A percentile compares a stretch with the other conserved stretches of the same genome.
These are phyloP conservation scores for Serpula lacrymans DNA, from an alignment of 768 basidiomycete species.

Conservation along the genomic window DNA sequence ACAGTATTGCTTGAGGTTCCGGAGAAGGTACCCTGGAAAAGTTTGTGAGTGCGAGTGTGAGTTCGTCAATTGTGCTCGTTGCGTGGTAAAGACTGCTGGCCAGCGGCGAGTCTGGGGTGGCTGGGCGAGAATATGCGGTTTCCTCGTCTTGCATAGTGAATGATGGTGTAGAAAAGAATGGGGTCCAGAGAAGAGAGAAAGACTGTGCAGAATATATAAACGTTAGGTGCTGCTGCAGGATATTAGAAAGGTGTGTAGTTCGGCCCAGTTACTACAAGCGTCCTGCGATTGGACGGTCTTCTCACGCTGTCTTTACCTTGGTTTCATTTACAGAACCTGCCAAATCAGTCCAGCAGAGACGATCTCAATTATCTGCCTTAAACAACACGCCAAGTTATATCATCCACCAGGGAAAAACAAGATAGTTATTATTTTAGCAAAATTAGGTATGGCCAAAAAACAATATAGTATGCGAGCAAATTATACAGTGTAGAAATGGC, in stretches of 20 bases:
- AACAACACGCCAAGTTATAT: neutral
- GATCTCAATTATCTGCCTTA: neutral
- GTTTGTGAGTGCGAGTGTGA: slow-evolving; percentile 68
- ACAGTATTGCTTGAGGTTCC: slow-evolving; percentile 48
- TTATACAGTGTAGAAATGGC: slow-evolving; percentile 10
- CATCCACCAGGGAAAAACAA: neutral
- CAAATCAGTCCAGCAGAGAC: too few species aligned
- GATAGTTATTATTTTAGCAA: neutral
- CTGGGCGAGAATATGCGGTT: slow-evolving; percentile 30
- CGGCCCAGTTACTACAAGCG: slow-evolving; percentile 1
- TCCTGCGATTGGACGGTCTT: slow-evolving; percentile 8
- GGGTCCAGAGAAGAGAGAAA: slow-evolving; percentile 2
- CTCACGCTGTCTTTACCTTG: too few species aligned
- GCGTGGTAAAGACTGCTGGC: slow-evolving; percentile 50
- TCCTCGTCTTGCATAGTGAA: slow-evolving; percentile 18
- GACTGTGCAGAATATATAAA: slow-evolving; percentile 3
- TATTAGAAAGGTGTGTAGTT: slow-evolving; percentile 7
- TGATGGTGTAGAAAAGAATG: neutral
- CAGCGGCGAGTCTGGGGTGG: slow-evolving; percentile 49
- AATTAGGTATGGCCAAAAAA: slow-evolving; percentile 11
- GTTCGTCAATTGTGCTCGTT: slow-evolving; percentile 70
- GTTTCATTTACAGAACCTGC: too few species aligned
- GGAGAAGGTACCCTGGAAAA: slow-evolving; percentile 76
- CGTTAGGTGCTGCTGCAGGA: slow-evolving; percentile 1
- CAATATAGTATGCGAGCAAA: slow-evolving; percentile 5